Conservation (phyloP, 1,139 yeast genomes). For the Geotrichum aggregatum region DNA sequence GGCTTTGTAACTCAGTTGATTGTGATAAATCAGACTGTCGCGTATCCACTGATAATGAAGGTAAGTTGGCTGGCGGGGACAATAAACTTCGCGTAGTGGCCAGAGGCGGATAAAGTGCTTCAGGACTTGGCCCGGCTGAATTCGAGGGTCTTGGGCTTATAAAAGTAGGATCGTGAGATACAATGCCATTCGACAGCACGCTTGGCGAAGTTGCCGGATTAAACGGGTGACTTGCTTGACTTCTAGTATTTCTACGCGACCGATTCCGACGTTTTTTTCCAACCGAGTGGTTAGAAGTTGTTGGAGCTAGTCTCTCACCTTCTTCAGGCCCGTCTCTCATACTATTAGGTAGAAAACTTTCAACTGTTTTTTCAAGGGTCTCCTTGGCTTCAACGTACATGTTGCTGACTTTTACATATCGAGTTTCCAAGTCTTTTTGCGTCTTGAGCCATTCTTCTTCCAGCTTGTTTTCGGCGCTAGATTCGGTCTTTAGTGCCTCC, state of each 20-base stretch:
- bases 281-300: background rate
- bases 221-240: background rate
- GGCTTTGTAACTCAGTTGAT: slow-evolving; percentile 9
- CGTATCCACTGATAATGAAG: background rate
- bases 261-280: slow-evolving; percentile 5
- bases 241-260: slow-evolving; percentile 12
- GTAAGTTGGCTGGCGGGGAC: background rate
- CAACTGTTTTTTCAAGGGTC: slow-evolving; percentile 25
- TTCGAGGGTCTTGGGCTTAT: slow-evolving; percentile 2
- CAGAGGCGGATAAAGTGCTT: background rate
- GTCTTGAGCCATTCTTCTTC: slow-evolving; percentile 35
- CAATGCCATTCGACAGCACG: too few species aligned
- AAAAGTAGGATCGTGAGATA: background rate
- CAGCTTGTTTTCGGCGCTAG: slow-evolving; percentile 26
- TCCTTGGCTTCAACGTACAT: slow-evolving; percentile 34
- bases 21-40: background rate
- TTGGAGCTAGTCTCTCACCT: background rate
- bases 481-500: slow-evolving; percentile 28
- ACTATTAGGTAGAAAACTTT: background rate
- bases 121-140: background rate
- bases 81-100: background rate
- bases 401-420: slow-evolving; percentile 34
- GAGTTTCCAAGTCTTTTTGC: slow-evolving; percentile 36
- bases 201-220: background rate
- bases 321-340: background rate